Percentiles rank a stretch among this genome's conserved stretches.
Evolutionary conservation across 768 basidiomycete species (phyloP).

Genomic region (Krasilnikovozyma curviuscula): DNA sequence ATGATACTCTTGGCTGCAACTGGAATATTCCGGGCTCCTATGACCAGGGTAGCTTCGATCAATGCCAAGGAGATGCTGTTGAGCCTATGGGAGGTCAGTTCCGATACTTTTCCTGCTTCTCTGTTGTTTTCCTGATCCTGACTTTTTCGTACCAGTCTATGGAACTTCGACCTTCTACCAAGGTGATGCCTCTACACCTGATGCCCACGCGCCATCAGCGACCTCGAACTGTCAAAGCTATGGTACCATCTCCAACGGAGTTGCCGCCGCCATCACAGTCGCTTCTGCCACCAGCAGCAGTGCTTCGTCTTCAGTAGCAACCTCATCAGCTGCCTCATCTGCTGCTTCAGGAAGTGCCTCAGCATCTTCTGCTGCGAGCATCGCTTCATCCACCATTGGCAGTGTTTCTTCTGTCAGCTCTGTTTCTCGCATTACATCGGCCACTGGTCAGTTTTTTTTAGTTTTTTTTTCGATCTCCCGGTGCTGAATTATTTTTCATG

Average conservation of each 20-base stretch:
- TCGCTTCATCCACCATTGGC: no score
- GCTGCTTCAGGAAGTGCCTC: background rate
- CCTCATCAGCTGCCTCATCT: background rate
- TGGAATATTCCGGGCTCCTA: constrained; percentile 33
- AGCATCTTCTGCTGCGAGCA: background rate
- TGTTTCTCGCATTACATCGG: no score
- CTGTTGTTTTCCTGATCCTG: background rate
- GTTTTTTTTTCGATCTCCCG: no score
- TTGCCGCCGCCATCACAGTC: background rate
- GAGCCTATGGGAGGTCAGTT: background rate
- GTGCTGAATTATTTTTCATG: no score
- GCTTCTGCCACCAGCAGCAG: background rate
- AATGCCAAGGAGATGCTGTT: constrained; percentile 13
- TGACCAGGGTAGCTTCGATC: constrained; percentile 27
- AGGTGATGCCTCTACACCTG: constrained; percentile 28
- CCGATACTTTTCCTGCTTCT: background rate
- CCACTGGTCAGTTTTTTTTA: no score
- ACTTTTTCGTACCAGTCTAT: background rate
- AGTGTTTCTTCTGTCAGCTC: no score
- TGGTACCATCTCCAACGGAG: constrained; percentile 29
- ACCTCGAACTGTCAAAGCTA: constrained; percentile 42
- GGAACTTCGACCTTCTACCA: constrained; percentile 13
- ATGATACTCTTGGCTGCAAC: constrained; percentile 11
- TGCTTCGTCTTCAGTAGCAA: background rate
- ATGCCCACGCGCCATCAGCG: constrained; percentile 20